Evolutionary conservation across 306 rosid species (phyloP), one percentile per base, ranked within the genome.

Genomic region (Phaseolus lunatus): DNA sequence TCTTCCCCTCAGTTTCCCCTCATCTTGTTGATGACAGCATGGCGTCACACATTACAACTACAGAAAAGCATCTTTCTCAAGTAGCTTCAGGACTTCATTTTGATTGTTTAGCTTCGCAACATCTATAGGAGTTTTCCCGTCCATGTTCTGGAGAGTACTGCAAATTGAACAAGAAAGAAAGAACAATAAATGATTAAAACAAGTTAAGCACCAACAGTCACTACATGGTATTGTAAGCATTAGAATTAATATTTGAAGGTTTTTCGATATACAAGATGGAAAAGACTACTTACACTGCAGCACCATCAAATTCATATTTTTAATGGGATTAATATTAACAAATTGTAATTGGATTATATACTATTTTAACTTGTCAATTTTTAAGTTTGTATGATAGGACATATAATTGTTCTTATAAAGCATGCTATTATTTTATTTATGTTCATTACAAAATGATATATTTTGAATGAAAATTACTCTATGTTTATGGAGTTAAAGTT

Each of bases 71-170:
- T 96, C 99, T 87, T 96, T 91, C 85, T 96, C 97, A 2, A 96
- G 99, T 84, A 96, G 88, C 94, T 96, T 86, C 58, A 96, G 88
- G 73, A 96, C 98, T 2, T 86, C 99, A 23, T 86, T 66, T 80
- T 96, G 99, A 86, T 85, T 86, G 94, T 96, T 96, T 86, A 96
- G 87, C 89, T 92, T 96, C 3, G 99, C 99, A 15, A 96, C 99
- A 22, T 96, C 99, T 11, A 96, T 91, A 6, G 99, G 99, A 45
- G 99, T 92, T 85, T 96, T 96, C 20, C 99, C 97, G 64, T 96
- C 99, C 90, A 91, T 77, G 86, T 96, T 96, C 82, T 93, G 98
- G 33, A 96, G 94, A 44, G 99, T 96, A 66, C 98, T 96, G 97
- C 86, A 76, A 81, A 70, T 58, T 66, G 37, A 74, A 77, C 72